These are phyloP conservation scores for Beauveria rudraprayagi DNA, from an alignment of 2,329 filamentous ascomycete species.

Conservation along the genomic window DNA sequence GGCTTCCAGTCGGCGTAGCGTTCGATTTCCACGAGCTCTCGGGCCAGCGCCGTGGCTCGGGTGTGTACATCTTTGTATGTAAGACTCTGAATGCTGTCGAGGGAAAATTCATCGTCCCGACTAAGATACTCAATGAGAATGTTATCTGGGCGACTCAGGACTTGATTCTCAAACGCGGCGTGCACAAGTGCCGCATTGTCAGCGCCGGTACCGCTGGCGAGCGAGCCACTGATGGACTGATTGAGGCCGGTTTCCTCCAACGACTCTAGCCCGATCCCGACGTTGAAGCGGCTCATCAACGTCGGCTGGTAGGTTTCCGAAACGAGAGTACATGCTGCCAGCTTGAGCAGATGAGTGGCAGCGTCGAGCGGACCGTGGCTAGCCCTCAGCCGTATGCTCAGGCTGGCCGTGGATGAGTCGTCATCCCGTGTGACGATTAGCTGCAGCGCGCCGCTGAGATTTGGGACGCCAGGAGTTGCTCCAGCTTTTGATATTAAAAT, in stretches of 20 bases:
- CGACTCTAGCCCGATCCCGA: neutral
- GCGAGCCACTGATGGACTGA: neutral
- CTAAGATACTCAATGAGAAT: neutral
- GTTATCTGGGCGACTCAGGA: neutral
- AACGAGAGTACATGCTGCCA: neutral
- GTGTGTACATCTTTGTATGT: neutral
- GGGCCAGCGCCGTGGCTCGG: neutral
- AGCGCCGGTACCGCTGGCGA: neutral
- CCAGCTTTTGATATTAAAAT: neutral
- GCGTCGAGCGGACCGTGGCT: slow-evolving; percentile 1
- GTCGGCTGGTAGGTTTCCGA: neutral
- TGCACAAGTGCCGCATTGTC: neutral
- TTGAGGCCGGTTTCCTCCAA: neutral
- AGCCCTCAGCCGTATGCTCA: neutral
- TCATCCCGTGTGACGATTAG: neutral
- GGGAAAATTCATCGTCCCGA: neutral
- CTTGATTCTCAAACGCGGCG: neutral
- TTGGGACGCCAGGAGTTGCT: neutral
- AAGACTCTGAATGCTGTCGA: neutral
- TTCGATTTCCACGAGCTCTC: neutral
- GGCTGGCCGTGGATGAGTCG: neutral
- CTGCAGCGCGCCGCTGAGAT: neutral
- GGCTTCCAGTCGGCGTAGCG: slow-evolving; percentile 2
- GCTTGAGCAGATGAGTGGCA: neutral
- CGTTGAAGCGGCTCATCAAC: neutral